Base-by-base conservation (phyloP, 1,284 basidiomycete genomes). In the Polyporus tsugae region DNA sequence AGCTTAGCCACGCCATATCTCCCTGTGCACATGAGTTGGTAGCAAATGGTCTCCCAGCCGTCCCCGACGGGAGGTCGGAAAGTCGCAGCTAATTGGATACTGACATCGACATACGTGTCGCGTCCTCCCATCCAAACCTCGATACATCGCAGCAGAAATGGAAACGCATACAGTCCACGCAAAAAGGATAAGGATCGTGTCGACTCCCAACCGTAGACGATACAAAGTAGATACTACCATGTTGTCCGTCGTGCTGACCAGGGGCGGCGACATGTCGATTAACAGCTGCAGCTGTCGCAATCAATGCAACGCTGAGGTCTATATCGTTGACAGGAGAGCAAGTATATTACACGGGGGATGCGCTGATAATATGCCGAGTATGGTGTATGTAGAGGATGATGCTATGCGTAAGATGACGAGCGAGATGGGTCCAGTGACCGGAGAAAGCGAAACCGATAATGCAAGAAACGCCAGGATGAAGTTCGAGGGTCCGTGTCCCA, bases 351-450 rank as follows among this genome's bases (percentile, higher is more conserved):
- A 69, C 25, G 58, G 22, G 60, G 60, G 61, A 62, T 69, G 67
- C 44, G 55, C 66, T 69, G 69, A 65, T 66, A 69, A 64, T 69
- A 67, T 73, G 69, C 60, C 49, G 63, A 62, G 39, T 64, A 68
- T 64, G 63, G 36, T 39, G 58, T 42, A 60, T 53, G 59, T 64
- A 62, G 25, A 60, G 64, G 70, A 44, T 67, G 36, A 73, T 70
- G 72, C 70, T 70, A 73, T 70, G 59, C 62, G 68, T 73, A 61
- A 59, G 64, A 69, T 70, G 70, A 67, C 44, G 64, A 65, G 42
- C 61, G 49, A 35, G 52, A 55, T 55, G 60, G 41, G 44, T 42
- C n/a, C 9, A 61, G 22, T 42, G 22, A 33, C 53, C 59, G 39
- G 49, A 52, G 58, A 55, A 60, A 42, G 42, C 22, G 38, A 61